These are phyloP conservation scores for Prunus padus DNA, from an alignment of 306 rosid genomes.

Conservation along the genomic window DNA sequence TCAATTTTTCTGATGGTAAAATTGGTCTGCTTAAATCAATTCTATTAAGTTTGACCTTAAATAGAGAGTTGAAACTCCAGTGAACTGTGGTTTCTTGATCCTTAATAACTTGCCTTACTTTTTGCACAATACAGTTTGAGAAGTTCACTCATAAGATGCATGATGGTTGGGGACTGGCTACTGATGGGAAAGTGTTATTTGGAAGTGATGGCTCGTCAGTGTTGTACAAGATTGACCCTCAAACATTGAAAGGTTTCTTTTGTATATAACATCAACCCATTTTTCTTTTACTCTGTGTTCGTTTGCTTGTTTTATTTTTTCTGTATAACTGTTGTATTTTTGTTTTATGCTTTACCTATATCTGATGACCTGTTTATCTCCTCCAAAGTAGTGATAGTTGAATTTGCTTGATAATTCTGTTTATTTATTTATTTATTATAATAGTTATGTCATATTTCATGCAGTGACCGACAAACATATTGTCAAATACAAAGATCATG, in stretches of 20 bases:
- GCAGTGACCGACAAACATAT: slow-evolving; percentile 54
- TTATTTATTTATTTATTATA: background rate
- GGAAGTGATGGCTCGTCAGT: slow-evolving; percentile 92
- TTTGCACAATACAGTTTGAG: slow-evolving; percentile 43
- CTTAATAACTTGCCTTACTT: slow-evolving; percentile 20
- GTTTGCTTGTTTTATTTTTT: background rate
- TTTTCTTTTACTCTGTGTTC: background rate
- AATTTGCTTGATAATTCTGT: background rate
- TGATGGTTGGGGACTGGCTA: slow-evolving; percentile 98
- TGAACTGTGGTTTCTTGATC: slow-evolving; percentile 2
- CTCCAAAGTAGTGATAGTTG: background rate
- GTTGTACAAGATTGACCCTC: slow-evolving; percentile 68
- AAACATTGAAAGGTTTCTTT: slow-evolving; percentile 59
- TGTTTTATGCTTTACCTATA: background rate
- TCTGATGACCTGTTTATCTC: background rate
- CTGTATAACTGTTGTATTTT: background rate
- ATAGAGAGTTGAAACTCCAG: background rate
- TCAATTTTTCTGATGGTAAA: background rate
- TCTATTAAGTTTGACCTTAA: background rate
- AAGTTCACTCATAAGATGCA: slow-evolving; percentile 70
- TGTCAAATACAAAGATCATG: slow-evolving; percentile 63
- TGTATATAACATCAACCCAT: background rate
- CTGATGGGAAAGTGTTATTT: slow-evolving; percentile 77
- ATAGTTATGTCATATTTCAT: slow-evolving; percentile 15
- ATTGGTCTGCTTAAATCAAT: background rate